phyloP scores from a whole-genome alignment of 495 filamentous ascomycete species.

The Physcia stellaris region DNA sequence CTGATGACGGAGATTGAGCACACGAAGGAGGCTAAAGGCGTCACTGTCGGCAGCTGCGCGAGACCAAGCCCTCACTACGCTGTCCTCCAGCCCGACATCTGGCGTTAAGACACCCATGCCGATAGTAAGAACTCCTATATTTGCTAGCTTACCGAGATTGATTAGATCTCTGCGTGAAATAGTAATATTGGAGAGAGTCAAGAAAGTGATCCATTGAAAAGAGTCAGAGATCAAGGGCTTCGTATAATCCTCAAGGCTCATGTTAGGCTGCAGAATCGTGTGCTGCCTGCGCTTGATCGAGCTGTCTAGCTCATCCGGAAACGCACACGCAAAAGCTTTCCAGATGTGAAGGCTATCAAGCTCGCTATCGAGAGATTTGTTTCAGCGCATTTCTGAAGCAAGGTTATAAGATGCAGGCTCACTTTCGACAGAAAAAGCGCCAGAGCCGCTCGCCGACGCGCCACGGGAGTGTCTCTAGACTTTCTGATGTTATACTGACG shows the following conservation, averaged over 20 bases:
- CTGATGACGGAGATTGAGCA: constrained; percentile 12
- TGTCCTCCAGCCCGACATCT: constrained; percentile 13
- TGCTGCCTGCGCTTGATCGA: constrained; percentile 7
- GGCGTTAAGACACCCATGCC: constrained; percentile 1
- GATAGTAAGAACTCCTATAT: constrained; percentile 16
- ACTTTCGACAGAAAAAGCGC: no score
- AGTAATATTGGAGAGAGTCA: constrained; percentile 14
- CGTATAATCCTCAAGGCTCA: constrained; percentile 10
- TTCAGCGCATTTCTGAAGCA: background rate
- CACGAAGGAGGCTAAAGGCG: constrained; percentile 15
- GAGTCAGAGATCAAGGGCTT: constrained; percentile 9
- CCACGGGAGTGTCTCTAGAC: constrained; percentile 12
- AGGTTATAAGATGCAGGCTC: no score
- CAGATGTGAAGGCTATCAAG: constrained; percentile 17
- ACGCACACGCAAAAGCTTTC: constrained; percentile 15
- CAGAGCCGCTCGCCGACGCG: constrained; percentile 12
- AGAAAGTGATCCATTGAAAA: constrained; percentile 14
- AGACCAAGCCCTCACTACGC: constrained; percentile 17
- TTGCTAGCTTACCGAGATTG: constrained; percentile 13
- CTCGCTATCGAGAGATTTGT: constrained; percentile 3
- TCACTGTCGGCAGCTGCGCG: constrained; percentile 10
- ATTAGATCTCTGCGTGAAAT: constrained; percentile 12
- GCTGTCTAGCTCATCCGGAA: constrained; percentile 7
- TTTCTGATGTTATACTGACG: constrained; percentile 11
- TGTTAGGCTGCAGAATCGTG: constrained; percentile 6